A percentile compares a stretch with the other conserved stretches of the same genome.
phyloP scores from a whole-genome alignment of 495 filamentous ascomycete species.

The Talaromyces thailandensis region DNA sequence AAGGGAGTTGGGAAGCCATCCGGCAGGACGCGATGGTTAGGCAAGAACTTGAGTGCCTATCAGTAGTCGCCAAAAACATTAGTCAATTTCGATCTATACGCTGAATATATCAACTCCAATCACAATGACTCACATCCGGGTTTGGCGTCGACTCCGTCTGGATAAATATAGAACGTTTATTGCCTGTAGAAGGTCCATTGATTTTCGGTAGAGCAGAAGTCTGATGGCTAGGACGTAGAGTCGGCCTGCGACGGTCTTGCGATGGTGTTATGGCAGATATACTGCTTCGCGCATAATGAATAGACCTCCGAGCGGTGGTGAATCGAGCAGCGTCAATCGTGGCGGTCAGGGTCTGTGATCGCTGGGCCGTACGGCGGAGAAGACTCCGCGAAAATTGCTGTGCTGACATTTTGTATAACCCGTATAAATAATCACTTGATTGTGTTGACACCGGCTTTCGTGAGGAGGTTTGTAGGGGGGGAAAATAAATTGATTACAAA shows the following conservation, averaged over 20 bases:
- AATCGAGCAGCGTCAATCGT: conserved; percentile 21
- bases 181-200: conserved; percentile 24
- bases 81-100: neutral
- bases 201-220: conserved; percentile 21
- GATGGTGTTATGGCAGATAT: conserved; percentile 42
- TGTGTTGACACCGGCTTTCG: neutral
- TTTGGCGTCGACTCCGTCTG: conserved; percentile 94
- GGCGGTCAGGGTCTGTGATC: conserved; percentile 16
- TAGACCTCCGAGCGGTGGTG: conserved; percentile 19
- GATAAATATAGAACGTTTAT: conserved; percentile 83
- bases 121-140: conserved; percentile 51
- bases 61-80: neutral
- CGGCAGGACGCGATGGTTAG: conserved; percentile 75
- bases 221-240: conserved; percentile 38
- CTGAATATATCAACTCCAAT: neutral
- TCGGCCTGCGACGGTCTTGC: conserved; percentile 35
- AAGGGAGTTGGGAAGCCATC: conserved; percentile 61
- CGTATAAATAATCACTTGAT: neutral
- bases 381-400: conserved; percentile 26
- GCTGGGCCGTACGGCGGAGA: conserved; percentile 23
- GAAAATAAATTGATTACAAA: neutral
- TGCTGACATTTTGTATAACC: conserved; percentile 20
- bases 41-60: conserved; percentile 86
- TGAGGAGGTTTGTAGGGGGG: neutral
- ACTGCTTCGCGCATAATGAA: conserved; percentile 27